A percentile compares a stretch with the other conserved stretches of the same genome.
phyloP scores from a whole-genome alignment of 345 rosid species.

The Sisymbrium altissimum region DNA sequence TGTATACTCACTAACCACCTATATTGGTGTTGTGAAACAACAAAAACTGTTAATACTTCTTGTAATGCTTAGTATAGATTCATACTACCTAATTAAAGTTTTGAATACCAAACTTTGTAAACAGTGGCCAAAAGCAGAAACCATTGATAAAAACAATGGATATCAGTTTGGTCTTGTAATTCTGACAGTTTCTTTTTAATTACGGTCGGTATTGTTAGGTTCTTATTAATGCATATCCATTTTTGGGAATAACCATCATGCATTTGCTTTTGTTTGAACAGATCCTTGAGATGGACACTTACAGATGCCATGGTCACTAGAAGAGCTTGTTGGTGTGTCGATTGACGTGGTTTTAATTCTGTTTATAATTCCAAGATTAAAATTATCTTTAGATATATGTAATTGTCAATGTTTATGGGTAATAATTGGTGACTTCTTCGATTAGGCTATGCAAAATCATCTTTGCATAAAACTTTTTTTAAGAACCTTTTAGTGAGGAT shows the following conservation, averaged over 20 bases:
- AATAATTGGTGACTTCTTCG: too few relatives aligned
- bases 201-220: background rate
- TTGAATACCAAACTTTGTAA: background rate
- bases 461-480: too few relatives aligned
- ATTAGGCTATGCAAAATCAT: too few relatives aligned
- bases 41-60: background rate
- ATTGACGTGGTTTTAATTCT: too few relatives aligned
- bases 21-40: too few relatives aligned
- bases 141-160: too few relatives aligned
- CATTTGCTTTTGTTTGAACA: conserved; percentile 29
- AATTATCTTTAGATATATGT: too few relatives aligned
- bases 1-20: too few relatives aligned
- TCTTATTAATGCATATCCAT: background rate
- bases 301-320: conserved; percentile 93
- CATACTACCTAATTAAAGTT: background rate
- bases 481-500: too few relatives aligned
- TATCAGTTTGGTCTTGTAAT: background rate
- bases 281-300: conserved; percentile 96
- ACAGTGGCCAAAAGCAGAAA: background rate
- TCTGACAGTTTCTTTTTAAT: background rate
- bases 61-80: background rate
- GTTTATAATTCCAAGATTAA: too few relatives aligned
- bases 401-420: too few relatives aligned
- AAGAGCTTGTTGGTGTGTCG: too few relatives aligned
- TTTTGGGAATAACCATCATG: background rate